phyloP scores from a whole-genome alignment of 225 moss, liverwort and hornwort species.

The Polytrichum commune region DNA sequence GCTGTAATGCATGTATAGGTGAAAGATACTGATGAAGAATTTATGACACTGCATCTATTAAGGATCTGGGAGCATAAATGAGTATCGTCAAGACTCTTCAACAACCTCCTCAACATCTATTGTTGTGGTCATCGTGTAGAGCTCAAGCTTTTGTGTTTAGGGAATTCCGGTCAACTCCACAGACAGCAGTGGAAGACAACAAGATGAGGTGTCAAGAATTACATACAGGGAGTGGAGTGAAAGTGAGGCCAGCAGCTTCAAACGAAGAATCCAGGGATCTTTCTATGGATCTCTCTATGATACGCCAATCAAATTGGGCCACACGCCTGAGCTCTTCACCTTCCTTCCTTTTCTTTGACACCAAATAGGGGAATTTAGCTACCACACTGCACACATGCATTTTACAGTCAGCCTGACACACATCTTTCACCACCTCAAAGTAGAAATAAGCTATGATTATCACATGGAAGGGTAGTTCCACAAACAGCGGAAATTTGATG shows the following conservation, averaged over 20 bases:
- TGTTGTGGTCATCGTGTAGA: too few species aligned
- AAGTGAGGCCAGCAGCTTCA: conserved; percentile 72
- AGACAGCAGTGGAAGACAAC: neutral
- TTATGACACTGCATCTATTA: too few species aligned
- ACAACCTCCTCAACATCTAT: too few species aligned
- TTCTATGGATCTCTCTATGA: conserved; percentile 79
- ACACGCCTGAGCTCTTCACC: conserved; percentile 84
- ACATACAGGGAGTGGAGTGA: conserved; percentile 79
- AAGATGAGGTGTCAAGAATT: conserved; percentile 7
- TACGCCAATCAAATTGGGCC: conserved; percentile 91
- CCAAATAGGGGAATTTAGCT: conserved; percentile 78
- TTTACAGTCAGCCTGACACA: conserved; percentile 7
- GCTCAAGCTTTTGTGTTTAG: too few species aligned
- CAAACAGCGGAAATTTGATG: too few species aligned
- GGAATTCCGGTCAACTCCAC: too few species aligned
- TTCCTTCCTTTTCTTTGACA: conserved; percentile 48
- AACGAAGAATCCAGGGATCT: conserved; percentile 54
- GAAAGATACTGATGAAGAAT: too few species aligned
- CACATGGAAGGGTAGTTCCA: neutral
- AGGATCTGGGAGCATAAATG: too few species aligned
- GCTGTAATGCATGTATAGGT: too few species aligned
- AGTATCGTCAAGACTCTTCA: too few species aligned
- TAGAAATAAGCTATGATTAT: neutral
- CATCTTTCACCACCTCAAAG: neutral
- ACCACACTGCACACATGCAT: conserved; percentile 33